phyloP scores from a whole-genome alignment of 352 stramenopile genomes.

The Phytophthora idaei region DNA sequence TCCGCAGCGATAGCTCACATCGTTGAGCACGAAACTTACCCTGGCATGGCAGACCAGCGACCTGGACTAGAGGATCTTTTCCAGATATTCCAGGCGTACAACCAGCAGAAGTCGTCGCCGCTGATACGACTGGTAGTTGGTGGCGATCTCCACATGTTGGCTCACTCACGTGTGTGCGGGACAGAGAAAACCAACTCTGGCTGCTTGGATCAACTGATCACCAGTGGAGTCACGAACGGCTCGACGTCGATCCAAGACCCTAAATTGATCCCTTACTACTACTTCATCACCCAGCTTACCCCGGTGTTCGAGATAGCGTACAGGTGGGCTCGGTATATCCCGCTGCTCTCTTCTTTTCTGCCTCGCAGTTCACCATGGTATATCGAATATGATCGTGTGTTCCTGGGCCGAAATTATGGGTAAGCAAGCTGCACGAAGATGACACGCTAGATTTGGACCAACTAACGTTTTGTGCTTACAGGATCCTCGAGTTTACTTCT shows the following conservation, averaged over 20 bases:
- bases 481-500: conserved; percentile 38
- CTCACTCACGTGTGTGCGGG: conserved; percentile 52
- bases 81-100: conserved; percentile 40
- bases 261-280: conserved; percentile 67
- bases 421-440: conserved; percentile 21
- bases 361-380: conserved; percentile 37
- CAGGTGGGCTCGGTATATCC: conserved; percentile 25
- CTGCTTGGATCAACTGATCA: conserved; percentile 71
- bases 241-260: conserved; percentile 62
- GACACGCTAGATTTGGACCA: background rate
- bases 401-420: conserved; percentile 73
- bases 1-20: conserved; percentile 53
- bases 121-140: conserved; percentile 54
- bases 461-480: conserved; percentile 17
- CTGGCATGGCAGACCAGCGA: conserved; percentile 45
- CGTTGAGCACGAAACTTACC: conserved; percentile 72
- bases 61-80: conserved; percentile 45
- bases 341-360: conserved; percentile 26
- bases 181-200: conserved; percentile 2
- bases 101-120: conserved; percentile 11
- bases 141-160: conserved; percentile 69
- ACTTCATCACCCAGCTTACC: conserved; percentile 45
- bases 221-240: conserved; percentile 61
- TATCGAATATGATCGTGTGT: conserved; percentile 46
- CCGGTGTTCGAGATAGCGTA: conserved; percentile 33